phyloP scores from a whole-genome alignment of 345 rosid species.

The Barbarea vulgaris region DNA sequence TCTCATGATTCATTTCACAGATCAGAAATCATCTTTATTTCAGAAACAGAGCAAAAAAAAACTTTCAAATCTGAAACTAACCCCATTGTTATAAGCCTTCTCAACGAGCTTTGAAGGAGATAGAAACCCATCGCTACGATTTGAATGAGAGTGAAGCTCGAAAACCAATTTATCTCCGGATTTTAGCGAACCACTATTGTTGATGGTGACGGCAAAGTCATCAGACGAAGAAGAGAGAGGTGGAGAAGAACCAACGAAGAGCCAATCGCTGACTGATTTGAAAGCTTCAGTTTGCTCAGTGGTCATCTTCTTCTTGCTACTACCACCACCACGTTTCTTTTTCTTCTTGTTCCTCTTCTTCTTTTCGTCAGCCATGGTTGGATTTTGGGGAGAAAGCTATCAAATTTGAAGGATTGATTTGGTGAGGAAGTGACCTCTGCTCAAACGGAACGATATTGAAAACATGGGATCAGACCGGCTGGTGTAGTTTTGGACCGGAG shows the following conservation, averaged over 20 bases:
- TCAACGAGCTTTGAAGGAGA: constrained; percentile 92
- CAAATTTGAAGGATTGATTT: background rate
- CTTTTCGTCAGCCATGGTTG: constrained; percentile 45
- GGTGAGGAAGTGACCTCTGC: background rate
- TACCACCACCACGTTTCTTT: constrained; percentile 81
- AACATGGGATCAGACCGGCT: background rate
- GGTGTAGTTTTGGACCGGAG: background rate
- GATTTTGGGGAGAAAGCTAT: background rate
- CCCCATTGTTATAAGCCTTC: constrained; percentile 88
- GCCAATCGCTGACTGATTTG: constrained; percentile 77
- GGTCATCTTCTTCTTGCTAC: constrained; percentile 71
- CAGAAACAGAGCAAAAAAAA: background rate
- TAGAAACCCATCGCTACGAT: constrained; percentile 88
- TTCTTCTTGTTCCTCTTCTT: constrained; percentile 72
- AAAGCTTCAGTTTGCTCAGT: constrained; percentile 68
- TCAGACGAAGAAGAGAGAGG: constrained; percentile 46
- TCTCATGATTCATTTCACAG: background rate
- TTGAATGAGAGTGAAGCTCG: constrained; percentile 92
- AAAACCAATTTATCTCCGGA: constrained; percentile 60
- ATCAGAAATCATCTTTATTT: too few relatives aligned
- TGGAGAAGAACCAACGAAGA: constrained; percentile 46
- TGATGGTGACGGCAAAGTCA: constrained; percentile 63
- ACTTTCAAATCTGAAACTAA: constrained; percentile 39
- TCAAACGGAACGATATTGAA: background rate
- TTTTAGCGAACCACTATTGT: constrained; percentile 35